Evolutionary conservation across 805 yeast species (phyloP), one percentile per base, ranked within the genome.

Genomic region (Sungouiella blattae): DNA sequence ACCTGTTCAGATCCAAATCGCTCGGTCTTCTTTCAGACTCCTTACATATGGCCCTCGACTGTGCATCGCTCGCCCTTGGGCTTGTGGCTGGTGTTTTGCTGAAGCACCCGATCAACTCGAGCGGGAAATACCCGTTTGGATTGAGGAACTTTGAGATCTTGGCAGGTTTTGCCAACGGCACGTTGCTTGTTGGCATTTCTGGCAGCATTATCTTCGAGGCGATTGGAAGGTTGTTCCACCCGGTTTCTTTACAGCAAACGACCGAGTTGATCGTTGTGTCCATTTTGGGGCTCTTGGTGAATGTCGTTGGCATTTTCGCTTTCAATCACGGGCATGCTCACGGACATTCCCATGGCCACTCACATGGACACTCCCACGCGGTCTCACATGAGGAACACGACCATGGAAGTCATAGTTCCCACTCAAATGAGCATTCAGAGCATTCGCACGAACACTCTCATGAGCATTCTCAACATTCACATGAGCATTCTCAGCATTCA

Each of bases 81-180:
- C 66, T 93, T 2, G 70, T 91, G 17, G 98, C 99, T 0, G 86
- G 94, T 15, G 72, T 77, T 11, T 61, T 62, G 13, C 61, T 69
- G 39, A 68, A 53, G 45, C 64, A 44, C 46, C 71, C 45, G 37
- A 53, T 64, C 30, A 57, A 67, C 33, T 73, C 85, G 4, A 75
- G 75, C 39, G 72, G 80, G n/a, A 71, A 75, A 34, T 91, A 75
- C 53, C 97, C 98, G 1, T 87, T 87, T 64, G 96, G 96, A 0
- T 66, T 91, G 33, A 71, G 79, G 6, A 78, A 88, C 57, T 78
- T 93, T 31, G 98, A 89, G 57, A 88, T 94, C 2, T 68, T 93
- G 36, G 93, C 97, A 0, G 98, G 98, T 0, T 93, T 93, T 52
- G 85, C 98, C 4, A 93, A 93, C 57, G 98, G 96, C 4, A 83